A percentile compares a stretch with the other conserved stretches of the same genome.
Conservation (phyloP, 2,329 filamentous ascomycete genomes). For the Fusarium illudens region DNA sequence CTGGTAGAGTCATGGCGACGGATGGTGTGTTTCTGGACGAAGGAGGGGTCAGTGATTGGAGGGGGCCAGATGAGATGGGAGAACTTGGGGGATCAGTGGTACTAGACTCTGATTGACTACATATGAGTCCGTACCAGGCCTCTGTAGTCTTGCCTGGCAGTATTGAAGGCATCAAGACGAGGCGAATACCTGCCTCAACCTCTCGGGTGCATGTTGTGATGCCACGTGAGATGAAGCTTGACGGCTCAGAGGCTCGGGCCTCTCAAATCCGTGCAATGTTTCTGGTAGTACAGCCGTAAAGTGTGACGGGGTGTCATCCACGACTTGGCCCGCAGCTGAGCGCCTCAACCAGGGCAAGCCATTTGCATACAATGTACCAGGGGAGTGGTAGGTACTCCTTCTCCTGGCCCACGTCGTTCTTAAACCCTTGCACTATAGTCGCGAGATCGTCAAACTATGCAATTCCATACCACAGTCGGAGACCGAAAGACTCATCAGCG, state of each 20-base stretch:
- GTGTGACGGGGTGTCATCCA: background rate
- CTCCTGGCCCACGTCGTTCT: slow-evolving; percentile 75
- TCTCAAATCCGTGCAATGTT: background rate
- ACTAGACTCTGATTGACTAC: background rate
- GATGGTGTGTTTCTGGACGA: background rate
- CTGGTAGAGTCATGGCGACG: background rate
- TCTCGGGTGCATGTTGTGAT: background rate
- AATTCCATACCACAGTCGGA: slow-evolving; percentile 89
- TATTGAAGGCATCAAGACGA: background rate
- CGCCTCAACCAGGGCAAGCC: no score
- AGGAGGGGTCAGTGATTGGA: background rate
- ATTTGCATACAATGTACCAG: slow-evolving; percentile 74
- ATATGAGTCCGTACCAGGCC: background rate
- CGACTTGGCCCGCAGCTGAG: background rate
- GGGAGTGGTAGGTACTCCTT: slow-evolving; percentile 77
- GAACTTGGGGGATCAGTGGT: no score
- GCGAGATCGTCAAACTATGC: slow-evolving; percentile 73
- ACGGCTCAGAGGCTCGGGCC: background rate
- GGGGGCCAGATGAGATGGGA: background rate
- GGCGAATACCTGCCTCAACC: background rate
- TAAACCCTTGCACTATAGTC: slow-evolving; percentile 76
- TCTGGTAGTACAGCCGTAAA: background rate
- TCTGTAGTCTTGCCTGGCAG: fast-evolving
- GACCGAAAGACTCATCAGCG: slow-evolving; percentile 90
- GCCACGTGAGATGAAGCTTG: background rate